Evolutionary conservation across 768 basidiomycete species (phyloP), one percentile per base, ranked within the genome.

Genomic region (Scleroderma bovista): DNA sequence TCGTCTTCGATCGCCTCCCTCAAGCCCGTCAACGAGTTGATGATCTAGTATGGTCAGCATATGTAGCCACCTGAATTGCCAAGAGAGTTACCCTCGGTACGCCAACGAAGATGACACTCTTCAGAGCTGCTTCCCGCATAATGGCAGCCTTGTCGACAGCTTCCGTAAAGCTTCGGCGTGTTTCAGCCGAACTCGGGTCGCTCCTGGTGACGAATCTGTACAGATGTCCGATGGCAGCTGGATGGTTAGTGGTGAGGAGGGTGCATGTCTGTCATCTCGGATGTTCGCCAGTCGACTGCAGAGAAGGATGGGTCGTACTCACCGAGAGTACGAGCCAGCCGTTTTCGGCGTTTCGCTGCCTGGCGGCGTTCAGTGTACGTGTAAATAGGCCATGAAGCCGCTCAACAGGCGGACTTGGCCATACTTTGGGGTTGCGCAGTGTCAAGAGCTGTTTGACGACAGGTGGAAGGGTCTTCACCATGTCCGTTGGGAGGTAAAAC

Each of bases 51-150:
- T 53, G 19, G 31, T 45, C 29, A 45, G 44, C 15, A 47, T 40
- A 17, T 46, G 50, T 36, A 26, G 16, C 13, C 31, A 46, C 24
- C 39, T 31, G 23, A 15, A 39, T 43, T 48, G 46, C 23, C 43
- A 44, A 48, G 48, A 41, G 36, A 68, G 81, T 72, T 64, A 89
- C 88, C 65, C 87, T 77, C 58, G 90, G 88, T 48, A 92, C 88
- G 40, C 90, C 89, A 48, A 91, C 81, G 63, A 95, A 93, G 59
- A 93, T 87, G 61, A 82, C 79, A 62, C 89, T 91, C 72, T 95
- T 95, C 65, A 95, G 62, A 26, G 88, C 88, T 26, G 88, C 80
- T 72, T 95, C 93, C 40, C 93, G 78, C 81, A 95, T 93, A 56
- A 91, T 65, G 56, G 89, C 87, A 54, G 88, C 88, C 63, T 76